A percentile compares a stretch with the other conserved stretches of the same genome.
These are phyloP conservation scores for Priceomyces medius DNA, from an alignment of 805 yeast species.

Conservation along the genomic window DNA sequence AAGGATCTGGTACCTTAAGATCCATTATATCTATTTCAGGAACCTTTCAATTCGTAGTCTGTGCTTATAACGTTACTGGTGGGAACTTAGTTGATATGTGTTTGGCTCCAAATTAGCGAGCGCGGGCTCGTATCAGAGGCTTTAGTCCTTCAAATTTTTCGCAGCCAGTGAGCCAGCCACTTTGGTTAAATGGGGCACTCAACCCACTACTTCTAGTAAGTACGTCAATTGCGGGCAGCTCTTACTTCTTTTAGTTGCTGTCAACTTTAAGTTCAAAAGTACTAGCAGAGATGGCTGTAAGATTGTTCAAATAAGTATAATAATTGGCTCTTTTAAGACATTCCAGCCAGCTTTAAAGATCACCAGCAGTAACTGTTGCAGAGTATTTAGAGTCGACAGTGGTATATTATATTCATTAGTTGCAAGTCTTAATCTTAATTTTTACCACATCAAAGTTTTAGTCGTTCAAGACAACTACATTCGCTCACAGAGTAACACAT, in stretches of 20 bases:
- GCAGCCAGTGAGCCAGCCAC: constrained; percentile 11
- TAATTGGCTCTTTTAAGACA: not conserved
- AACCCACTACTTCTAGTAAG: not conserved
- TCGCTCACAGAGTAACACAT: not conserved
- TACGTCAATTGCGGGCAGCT: not conserved
- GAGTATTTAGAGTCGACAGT: not conserved
- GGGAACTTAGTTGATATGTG: no score
- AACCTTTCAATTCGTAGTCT: no score
- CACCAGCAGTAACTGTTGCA: not conserved
- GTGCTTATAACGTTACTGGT: no score
- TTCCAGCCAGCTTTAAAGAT: not conserved
- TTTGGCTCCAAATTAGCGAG: no score
- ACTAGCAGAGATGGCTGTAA: not conserved
- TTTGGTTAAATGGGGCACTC: not conserved
- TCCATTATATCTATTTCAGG: no score
- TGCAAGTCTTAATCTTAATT: no score
- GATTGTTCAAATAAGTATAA: not conserved
- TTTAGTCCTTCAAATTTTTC: no score
- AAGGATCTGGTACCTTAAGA: no score
- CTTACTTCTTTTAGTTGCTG: not conserved
- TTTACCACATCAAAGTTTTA: no score
- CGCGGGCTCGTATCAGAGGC: no score
- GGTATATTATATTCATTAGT: not conserved
- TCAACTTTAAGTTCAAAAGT: not conserved
- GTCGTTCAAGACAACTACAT: not conserved